Evolutionary conservation across 306 rosid species (phyloP).

Genomic region (Dryas drummondii): DNA sequence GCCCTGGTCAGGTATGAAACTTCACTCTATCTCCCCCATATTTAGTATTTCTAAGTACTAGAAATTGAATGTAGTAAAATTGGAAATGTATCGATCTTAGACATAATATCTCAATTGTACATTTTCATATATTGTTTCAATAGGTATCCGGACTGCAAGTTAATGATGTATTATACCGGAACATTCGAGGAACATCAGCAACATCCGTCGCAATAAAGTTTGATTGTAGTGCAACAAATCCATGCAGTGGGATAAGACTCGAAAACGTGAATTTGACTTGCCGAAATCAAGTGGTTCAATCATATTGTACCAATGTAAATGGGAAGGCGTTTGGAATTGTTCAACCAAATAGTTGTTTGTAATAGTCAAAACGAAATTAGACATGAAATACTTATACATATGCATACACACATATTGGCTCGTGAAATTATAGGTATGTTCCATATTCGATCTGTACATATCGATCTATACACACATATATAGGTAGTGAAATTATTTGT

Average conservation of each 20-base stretch:
- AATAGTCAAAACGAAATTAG: neutral
- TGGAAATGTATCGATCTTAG: neutral
- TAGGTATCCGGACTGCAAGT: conserved; percentile 17
- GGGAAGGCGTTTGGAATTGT: conserved; percentile 14
- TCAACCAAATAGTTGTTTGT: conserved; percentile 15
- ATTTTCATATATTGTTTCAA: neutral
- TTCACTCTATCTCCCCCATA: no score
- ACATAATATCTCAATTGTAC: neutral
- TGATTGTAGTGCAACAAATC: conserved; percentile 23
- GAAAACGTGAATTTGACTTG: conserved; percentile 16
- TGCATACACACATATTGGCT: no score
- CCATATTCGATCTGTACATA: neutral
- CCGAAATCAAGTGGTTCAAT: conserved; percentile 16
- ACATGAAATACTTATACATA: neutral
- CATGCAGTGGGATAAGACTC: conserved; percentile 10
- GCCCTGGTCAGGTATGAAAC: conserved; percentile 17
- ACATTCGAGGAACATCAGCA: conserved; percentile 21
- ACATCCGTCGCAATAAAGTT: conserved; percentile 12
- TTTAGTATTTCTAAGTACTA: no score
- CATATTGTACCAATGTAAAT: conserved; percentile 19
- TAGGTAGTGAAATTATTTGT: neutral
- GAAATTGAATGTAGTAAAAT: no score
- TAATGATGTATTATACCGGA: neutral
- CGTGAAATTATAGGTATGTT: no score
- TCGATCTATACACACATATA: neutral